A percentile compares a stretch with the other conserved stretches of the same genome.
Evolutionary conservation across 371 early-diverging fungal species (phyloP).

Genomic region (Choanephora cucurbitarum): DNA sequence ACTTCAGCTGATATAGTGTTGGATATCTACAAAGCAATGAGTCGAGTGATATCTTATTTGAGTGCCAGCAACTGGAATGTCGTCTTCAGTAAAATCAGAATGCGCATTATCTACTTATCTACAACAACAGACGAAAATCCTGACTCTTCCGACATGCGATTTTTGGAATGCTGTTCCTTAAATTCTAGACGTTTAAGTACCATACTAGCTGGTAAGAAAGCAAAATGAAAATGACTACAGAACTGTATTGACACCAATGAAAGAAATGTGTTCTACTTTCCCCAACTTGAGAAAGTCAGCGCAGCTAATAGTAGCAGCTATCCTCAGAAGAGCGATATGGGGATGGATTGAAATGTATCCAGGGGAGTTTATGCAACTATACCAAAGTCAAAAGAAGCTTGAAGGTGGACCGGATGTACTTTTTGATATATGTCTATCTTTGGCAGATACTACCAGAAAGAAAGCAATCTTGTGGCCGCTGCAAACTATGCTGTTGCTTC

Average conservation of each 20-base stretch:
- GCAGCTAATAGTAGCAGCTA: constrained; percentile 68
- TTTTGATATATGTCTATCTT: constrained; percentile 72
- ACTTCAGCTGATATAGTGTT: constrained; percentile 53
- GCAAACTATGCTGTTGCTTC: constrained; percentile 76
- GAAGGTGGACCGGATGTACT: constrained; percentile 79
- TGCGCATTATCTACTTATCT: constrained; percentile 56
- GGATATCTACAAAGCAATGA: constrained; percentile 72
- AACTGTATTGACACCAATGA: no score
- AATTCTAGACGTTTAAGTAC: constrained; percentile 70
- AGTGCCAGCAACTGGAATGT: constrained; percentile 83
- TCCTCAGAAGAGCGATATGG: constrained; percentile 81
- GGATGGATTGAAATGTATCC: constrained; percentile 89
- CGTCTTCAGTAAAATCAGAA: constrained; percentile 70
- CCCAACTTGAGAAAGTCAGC: constrained; percentile 69
- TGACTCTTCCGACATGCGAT: constrained; percentile 75
- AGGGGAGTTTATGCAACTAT: constrained; percentile 71
- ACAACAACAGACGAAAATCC: constrained; percentile 65
- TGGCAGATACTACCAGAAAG: constrained; percentile 72
- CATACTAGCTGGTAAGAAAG: constrained; percentile 60
- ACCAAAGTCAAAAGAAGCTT: constrained; percentile 69
- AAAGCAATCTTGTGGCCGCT: constrained; percentile 82
- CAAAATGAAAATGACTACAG: not conserved
- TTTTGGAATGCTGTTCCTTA: constrained; percentile 77
- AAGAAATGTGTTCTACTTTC: constrained; percentile 67
- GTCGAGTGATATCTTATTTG: constrained; percentile 75